Conservation (phyloP, 2,329 filamentous ascomycete species). For the Exophiala mesophila region DNA sequence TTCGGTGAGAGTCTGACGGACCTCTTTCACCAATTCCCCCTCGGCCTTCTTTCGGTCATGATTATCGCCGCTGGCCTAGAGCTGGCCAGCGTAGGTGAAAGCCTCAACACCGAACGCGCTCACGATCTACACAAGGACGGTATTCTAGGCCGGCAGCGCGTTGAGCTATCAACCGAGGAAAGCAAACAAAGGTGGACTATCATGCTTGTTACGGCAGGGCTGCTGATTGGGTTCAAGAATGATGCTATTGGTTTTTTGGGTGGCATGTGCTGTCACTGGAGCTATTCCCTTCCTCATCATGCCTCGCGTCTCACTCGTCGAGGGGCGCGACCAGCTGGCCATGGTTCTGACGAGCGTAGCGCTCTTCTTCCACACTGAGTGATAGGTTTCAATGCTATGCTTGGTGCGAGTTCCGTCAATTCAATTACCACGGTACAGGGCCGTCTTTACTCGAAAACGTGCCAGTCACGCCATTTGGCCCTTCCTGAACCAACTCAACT, state of each 20-base stretch:
- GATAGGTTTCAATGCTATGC: neutral
- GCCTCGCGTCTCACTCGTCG: no score
- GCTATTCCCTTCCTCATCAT: constrained; percentile 47
- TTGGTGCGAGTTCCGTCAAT: no score
- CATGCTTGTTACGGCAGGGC: constrained; percentile 82
- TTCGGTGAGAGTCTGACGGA: constrained; percentile 70
- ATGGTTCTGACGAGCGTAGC: constrained; percentile 10
- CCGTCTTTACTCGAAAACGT: constrained; percentile 21
- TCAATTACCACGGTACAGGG: constrained; percentile 21
- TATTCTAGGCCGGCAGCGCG: constrained; percentile 6
- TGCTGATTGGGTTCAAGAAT: constrained; percentile 80
- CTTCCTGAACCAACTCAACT: constrained; percentile 21
- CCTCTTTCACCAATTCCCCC: constrained; percentile 68
- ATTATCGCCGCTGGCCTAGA: constrained; percentile 86
- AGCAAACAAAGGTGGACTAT: constrained; percentile 74
- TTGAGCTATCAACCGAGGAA: constrained; percentile 42
- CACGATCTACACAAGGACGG: constrained; percentile 48
- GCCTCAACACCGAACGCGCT: constrained; percentile 69
- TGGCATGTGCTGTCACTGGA: constrained; percentile 73
- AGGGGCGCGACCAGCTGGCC: no score
- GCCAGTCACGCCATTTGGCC: constrained; percentile 17
- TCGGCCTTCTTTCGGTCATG: constrained; percentile 74
- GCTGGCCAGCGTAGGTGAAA: constrained; percentile 77
- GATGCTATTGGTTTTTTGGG: constrained; percentile 82
- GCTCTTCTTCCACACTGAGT: constrained; percentile 13